Evolutionary conservation across 1,284 basidiomycete genomes (phyloP).

Genomic region (Tilletiopsis washingtonensis): DNA sequence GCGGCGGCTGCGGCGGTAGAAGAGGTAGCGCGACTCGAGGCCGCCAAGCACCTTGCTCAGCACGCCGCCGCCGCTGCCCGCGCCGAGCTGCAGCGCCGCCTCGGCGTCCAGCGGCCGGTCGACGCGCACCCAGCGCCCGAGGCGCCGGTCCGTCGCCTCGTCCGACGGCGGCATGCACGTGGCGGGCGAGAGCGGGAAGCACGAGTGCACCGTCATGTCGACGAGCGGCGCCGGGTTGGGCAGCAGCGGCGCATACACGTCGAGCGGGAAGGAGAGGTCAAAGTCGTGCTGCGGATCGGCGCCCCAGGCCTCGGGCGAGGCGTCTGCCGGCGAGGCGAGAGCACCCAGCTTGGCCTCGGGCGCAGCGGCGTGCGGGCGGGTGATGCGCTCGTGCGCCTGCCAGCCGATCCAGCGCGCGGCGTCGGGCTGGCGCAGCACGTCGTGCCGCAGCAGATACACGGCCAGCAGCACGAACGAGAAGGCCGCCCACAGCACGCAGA

Average conservation of each 20-base stretch:
- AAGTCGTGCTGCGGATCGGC: neutral
- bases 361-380: neutral
- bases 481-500: constrained; percentile 4
- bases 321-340: neutral
- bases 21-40: constrained; percentile 21
- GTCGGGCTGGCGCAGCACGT: neutral
- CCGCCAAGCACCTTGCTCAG: constrained; percentile 9
- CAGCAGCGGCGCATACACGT: constrained; percentile 29
- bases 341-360: neutral
- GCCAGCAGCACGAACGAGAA: constrained; percentile 5
- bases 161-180: constrained; percentile 64
- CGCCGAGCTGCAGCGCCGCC: constrained; percentile 45
- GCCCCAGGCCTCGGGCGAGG: neutral
- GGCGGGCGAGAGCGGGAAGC: constrained; percentile 57
- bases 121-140: constrained; percentile 81
- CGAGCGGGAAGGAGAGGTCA: constrained; percentile 24
- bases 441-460: neutral
- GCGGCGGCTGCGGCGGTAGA: constrained; percentile 26
- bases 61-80: neutral
- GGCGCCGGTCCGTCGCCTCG: constrained; percentile 63
- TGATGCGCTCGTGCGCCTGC: constrained; percentile 3
- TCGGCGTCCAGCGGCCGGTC: constrained; percentile 66
- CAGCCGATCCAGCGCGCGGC: neutral
- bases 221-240: constrained; percentile 51
- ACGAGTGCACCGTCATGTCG: constrained; percentile 66